Base-by-base conservation (phyloP, 2,329 filamentous ascomycete genomes). In the Ophiostoma tasmaniense region DNA sequence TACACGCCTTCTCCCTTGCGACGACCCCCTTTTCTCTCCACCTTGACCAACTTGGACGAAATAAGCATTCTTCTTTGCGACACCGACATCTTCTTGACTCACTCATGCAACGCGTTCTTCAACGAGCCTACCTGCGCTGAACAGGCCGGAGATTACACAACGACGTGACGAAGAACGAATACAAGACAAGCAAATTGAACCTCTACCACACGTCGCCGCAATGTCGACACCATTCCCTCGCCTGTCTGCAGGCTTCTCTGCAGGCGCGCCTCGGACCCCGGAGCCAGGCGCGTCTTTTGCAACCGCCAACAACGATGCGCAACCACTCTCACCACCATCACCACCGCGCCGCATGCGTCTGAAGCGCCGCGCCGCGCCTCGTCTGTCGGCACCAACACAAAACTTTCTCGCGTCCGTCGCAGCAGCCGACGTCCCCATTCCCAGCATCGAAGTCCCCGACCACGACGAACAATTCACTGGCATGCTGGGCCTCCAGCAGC, bases 391-490 rank as follows among this genome's bases (percentile, higher is more conserved):
- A 50, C 86, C 87, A 1, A 89, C 87, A 1, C 81, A 87, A 74
- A 85, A 89, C 66, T 89, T 89, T 74, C 82, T 89, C n/a, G 87
- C 86, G 2, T 89, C 86, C 3, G 87, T 89, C 69, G 87, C 85
- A 62, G 86, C 86, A 22, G 87, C 86, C 71, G 87, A 89, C 75
- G 79, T 88, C 3, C 85, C 87, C 30, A 83, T 89, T 67, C 87
- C 86, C 17, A 89, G 86, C 75, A 88, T 89, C 69, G 87, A 89
- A 76, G 80, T 84, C 71, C 82, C 85, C 66, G 79, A 81, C 76
- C 78, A 30, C 73, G 78, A 52, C 66, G 73, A 67, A 76, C 20
- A 45, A 5, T 61, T 20, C 1, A 65, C 10, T 5, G 64, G 33
- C n/a, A 65, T 65, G 64, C 28, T 61, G 13, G 66, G 45, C 28